A percentile compares a stretch with the other conserved stretches of the same genome.
Evolutionary conservation across 805 yeast genomes (phyloP).

Genomic region (Peterozyma xylosa): DNA sequence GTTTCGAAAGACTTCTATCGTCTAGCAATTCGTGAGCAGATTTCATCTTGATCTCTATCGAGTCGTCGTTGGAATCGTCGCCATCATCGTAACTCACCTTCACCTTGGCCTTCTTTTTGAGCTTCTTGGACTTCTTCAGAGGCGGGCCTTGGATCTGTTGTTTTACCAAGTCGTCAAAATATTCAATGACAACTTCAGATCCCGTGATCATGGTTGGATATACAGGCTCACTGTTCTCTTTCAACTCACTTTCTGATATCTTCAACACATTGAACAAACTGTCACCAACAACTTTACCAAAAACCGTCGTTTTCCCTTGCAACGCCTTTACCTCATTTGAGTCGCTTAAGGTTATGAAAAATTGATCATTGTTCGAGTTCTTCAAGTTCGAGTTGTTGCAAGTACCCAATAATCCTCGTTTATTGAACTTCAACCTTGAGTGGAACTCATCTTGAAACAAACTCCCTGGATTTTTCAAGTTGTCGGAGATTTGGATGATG

Average conservation of each 20-base stretch:
- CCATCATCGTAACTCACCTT: neutral
- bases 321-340: slow-evolving; percentile 33
- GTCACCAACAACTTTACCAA: slow-evolving; percentile 55
- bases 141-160: neutral
- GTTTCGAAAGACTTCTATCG: neutral
- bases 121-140: neutral
- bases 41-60: neutral
- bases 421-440: slow-evolving; percentile 39
- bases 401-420: slow-evolving; percentile 50
- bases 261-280: slow-evolving; percentile 43
- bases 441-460: slow-evolving; percentile 36
- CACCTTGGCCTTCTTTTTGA: neutral
- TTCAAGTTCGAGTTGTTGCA: slow-evolving; percentile 25
- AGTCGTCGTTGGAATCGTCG: slow-evolving; percentile 1
- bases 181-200: slow-evolving; percentile 35
- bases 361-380: slow-evolving; percentile 27
- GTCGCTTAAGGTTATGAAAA: slow-evolving; percentile 36
- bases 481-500: slow-evolving; percentile 5
- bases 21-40: slow-evolving; percentile 4
- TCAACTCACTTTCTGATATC: slow-evolving; percentile 40
- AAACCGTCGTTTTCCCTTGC: slow-evolving; percentile 33
- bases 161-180: slow-evolving; percentile 35
- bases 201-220: slow-evolving; percentile 41
- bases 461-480: slow-evolving; percentile 6
- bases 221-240: slow-evolving; percentile 34